Evolutionary conservation across 768 basidiomycete species (phyloP).

Genomic region (Tricholoma terreum): DNA sequence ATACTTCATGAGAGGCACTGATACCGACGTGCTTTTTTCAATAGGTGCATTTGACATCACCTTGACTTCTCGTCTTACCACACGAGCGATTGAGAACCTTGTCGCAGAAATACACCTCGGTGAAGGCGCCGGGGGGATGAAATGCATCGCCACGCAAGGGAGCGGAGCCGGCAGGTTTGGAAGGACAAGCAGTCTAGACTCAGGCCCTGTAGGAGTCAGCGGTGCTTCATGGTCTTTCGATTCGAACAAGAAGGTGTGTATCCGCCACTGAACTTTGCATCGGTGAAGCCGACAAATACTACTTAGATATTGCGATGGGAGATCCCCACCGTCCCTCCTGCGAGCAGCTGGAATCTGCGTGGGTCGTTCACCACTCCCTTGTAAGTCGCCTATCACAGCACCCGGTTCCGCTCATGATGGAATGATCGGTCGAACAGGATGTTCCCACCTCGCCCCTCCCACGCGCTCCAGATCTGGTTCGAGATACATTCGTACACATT

Average conservation of each 20-base stretch:
- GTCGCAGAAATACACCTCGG: conserved; percentile 75
- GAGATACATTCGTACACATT: conserved; percentile 69
- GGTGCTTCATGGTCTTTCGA: conserved; percentile 82
- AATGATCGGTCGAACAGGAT: conserved; percentile 21
- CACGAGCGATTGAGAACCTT: conserved; percentile 67
- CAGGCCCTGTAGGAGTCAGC: conserved; percentile 11
- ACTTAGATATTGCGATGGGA: conserved; percentile 77
- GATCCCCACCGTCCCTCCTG: conserved; percentile 62
- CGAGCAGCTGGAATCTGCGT: conserved; percentile 67
- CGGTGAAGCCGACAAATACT: background rate
- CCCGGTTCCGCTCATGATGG: background rate
- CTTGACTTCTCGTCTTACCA: conserved; percentile 59
- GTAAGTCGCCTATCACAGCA: background rate
- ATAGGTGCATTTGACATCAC: conserved; percentile 60
- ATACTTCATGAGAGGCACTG: background rate
- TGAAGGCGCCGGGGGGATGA: conserved; percentile 66
- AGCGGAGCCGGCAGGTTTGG: conserved; percentile 29
- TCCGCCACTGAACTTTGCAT: conserved; percentile 2
- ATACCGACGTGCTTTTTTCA: background rate
- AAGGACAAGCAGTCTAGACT: conserved; percentile 17
- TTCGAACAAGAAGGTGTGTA: conserved; percentile 53
- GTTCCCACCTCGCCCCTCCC: conserved; percentile 60
- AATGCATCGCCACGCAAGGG: conserved; percentile 63
- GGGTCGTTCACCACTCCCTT: conserved; percentile 59
- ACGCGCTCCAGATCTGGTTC: conserved; percentile 70